Evolutionary conservation across 1,284 basidiomycete species (phyloP).

Genomic region (Ceratobasidium sp.): DNA sequence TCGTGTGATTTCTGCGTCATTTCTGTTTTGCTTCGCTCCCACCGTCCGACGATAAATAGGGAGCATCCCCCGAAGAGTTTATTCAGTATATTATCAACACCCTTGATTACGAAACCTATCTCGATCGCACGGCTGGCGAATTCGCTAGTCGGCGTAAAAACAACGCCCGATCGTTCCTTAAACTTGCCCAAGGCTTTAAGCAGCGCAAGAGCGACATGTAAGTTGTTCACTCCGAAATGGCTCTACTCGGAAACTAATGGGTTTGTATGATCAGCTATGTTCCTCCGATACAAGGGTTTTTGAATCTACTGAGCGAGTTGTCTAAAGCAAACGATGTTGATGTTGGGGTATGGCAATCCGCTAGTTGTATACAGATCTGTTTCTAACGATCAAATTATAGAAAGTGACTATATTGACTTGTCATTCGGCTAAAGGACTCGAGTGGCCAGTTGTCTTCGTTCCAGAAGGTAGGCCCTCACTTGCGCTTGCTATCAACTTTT

Average conservation of each 20-base stretch:
- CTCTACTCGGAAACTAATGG: not conserved
- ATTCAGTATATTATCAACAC: no score
- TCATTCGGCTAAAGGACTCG: conserved; percentile 91
- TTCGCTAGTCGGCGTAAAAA: conserved; percentile 58
- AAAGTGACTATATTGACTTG: conserved; percentile 92
- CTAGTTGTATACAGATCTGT: not conserved
- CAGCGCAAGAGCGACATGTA: not conserved
- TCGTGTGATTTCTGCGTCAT: no score
- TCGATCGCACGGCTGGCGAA: conserved; percentile 57
- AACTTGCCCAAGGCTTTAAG: conserved; percentile 57
- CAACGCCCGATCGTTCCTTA: not conserved
- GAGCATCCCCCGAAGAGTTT: no score
- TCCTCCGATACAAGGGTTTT: not conserved
- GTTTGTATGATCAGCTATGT: not conserved
- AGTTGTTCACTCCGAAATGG: not conserved
- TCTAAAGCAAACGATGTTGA: not conserved
- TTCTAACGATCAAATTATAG: conserved; percentile 56
- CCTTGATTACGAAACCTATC: no score
- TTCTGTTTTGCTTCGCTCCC: no score
- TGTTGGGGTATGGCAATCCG: conserved; percentile 18
- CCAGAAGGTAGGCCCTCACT: conserved; percentile 69
- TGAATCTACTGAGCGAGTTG: not conserved
- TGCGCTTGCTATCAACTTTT: not conserved
- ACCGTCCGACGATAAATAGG: no score
- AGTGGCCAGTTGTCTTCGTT: conserved; percentile 68